Evolutionary conservation across 768 basidiomycete genomes (phyloP).

Genomic region (Rhodosporidiobolus odoratus): DNA sequence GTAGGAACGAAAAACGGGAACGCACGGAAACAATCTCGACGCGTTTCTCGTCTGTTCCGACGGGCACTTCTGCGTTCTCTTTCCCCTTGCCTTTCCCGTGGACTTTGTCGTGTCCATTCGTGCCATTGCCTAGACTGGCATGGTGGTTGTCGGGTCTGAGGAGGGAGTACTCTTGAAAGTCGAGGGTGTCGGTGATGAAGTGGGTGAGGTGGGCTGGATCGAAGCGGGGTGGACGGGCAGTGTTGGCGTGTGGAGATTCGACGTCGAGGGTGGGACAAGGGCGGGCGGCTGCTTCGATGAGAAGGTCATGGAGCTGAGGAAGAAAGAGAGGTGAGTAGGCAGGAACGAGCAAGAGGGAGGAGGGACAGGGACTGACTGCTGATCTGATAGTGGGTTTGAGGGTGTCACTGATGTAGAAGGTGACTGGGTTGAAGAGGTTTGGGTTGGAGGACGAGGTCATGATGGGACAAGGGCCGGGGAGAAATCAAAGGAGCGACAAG

Average conservation of each 20-base stretch:
- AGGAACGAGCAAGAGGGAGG: too few relatives aligned
- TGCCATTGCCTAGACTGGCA: too few relatives aligned
- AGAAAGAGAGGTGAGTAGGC: neutral
- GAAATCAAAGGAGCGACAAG: too few relatives aligned
- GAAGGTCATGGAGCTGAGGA: conserved; percentile 24
- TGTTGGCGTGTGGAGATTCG: neutral
- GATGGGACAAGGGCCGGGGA: too few relatives aligned
- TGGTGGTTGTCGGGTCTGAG: conserved; percentile 47
- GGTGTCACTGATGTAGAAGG: neutral
- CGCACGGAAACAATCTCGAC: conserved; percentile 30
- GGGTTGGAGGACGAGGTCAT: neutral
- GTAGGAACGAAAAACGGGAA: neutral
- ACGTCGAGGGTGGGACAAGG: conserved; percentile 8
- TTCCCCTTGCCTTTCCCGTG: conserved; percentile 29
- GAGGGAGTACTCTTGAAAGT: conserved; percentile 57
- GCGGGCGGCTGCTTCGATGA: conserved; percentile 16
- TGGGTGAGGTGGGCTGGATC: conserved; percentile 51
- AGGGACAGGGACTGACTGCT: too few relatives aligned
- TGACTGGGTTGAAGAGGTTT: neutral
- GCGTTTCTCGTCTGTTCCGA: neutral
- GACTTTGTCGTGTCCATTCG: conserved; percentile 50
- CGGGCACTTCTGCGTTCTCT: neutral
- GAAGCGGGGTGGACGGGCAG: conserved; percentile 12
- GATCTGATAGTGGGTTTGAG: neutral
- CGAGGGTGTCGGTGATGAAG: conserved; percentile 57